Base-by-base conservation (phyloP, 176 grass and related monocot genomes). In the Leersia perrieri region DNA sequence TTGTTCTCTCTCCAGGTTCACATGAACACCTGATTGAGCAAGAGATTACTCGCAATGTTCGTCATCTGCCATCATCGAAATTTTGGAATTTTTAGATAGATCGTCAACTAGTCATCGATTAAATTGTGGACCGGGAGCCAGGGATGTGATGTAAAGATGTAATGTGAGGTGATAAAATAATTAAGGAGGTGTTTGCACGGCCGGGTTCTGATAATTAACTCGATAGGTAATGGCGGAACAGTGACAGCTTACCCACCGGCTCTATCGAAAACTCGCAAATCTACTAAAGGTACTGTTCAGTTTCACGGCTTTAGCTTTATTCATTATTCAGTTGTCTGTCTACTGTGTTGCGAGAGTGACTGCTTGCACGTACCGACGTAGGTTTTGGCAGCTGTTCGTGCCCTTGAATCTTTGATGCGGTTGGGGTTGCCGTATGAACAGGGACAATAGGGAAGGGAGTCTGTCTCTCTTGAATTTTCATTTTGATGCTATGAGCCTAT, bases 161-260 rank as follows among this genome's bases (percentile, higher is more conserved):
- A 15, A 74, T 9, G 30, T 47, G 79, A 36, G 47, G 30, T 77
- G 36, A 70, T 1, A 39, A 22, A 18, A 51, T 51, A 51, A 51
- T 51, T 51, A 51, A 9, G 35, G 26, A 40, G 27, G 11, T 69
- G 40, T 44, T 26, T 61, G 40, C 23, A 76, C 18, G 53, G 72
- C 34, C 66, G 29, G 55, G 20, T 49, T 61, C 20, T 32, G 55
- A 51, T 49, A 49, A 49, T 70, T 20, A 30, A 15, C 33, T 36
- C 12, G 75, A 28, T 63, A 70, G 38, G 76, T 42, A 25, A 70
- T 20, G 22, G 34, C 22, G 5, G 29, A 18, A 7, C 34, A 47
- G 16, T n/a, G 73, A 88, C 22, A 73, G 60, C 60, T 88, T 72
- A 72, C 35, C 74, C 45, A n/a, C 45, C 74, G 7, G 58, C 34